Percentiles rank a stretch among this genome's conserved stretches.
Conservation (phyloP, 2,329 filamentous ascomycete genomes). For the Xylaria polymorpha region DNA sequence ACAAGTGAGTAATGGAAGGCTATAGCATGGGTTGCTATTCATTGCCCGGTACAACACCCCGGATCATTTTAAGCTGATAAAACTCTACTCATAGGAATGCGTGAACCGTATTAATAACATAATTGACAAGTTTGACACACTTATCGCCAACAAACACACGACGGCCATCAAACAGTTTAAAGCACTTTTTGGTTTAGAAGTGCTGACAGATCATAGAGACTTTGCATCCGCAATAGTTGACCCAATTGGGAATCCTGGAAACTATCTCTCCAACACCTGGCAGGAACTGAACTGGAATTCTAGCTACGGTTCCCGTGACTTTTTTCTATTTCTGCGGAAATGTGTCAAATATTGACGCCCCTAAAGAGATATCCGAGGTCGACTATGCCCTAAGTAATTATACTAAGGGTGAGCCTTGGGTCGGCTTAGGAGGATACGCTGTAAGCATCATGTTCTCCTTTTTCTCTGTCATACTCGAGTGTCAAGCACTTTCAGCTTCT, state of each 20-base stretch:
- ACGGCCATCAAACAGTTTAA: slow-evolving; percentile 59
- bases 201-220: slow-evolving; percentile 58
- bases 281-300: slow-evolving; percentile 64
- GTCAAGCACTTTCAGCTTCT: background rate
- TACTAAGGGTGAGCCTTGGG: slow-evolving; percentile 62
- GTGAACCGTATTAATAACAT: slow-evolving; percentile 61
- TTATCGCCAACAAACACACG: slow-evolving; percentile 57
- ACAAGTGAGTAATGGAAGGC: slow-evolving; percentile 41
- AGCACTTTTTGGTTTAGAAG: slow-evolving; percentile 59
- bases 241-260: slow-evolving; percentile 51
- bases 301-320: slow-evolving; percentile 57
- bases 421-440: slow-evolving; percentile 62
- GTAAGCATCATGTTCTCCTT: slow-evolving; percentile 12
- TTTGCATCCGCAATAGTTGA: slow-evolving; percentile 61
- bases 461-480: background rate
- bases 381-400: slow-evolving; percentile 61
- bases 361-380: slow-evolving; percentile 56
- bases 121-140: slow-evolving; percentile 60
- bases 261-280: slow-evolving; percentile 64
- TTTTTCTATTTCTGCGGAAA: slow-evolving; percentile 64
- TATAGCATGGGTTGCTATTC: background rate
- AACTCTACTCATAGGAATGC: slow-evolving; percentile 52
- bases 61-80: background rate
- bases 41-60: background rate
- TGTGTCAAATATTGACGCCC: slow-evolving; percentile 59